Base-by-base conservation (phyloP, 441 rosid species). In the Sinapis alba region DNA sequence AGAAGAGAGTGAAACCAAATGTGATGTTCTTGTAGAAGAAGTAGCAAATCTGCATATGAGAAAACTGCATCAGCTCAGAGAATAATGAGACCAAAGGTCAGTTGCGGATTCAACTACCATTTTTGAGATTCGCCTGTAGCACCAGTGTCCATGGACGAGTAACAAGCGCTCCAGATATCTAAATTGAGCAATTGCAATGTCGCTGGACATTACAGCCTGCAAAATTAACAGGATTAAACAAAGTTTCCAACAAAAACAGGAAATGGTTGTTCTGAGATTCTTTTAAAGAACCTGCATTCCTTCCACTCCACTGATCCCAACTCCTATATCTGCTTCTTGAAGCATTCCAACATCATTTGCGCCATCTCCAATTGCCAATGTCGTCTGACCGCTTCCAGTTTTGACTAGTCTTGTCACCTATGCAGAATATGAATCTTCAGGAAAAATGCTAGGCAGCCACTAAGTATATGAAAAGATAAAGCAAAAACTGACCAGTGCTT, bases 291-390 rank as follows among this genome's bases (percentile, higher is more conserved):
- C 99, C 93, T 96, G 99, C 94, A 89, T 87, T 78, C 92, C 94
- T 86, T 89, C 94, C 28, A 86, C 89, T 7, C 92, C 94, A 30
- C 94, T 89, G 47, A 89, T 89, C 43, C 94, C 94, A 61, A 89
- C 78, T 62, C 94, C 94, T 38, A 89, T 84, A 79, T 89, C 94
- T 19, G 94, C 94, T 79, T 89, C 92, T 71, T 89, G 94, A 53
- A 89, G 92, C 94, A 89, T 89, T 79, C 94, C 92, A 27, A 89
- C 94, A 78, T 89, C 94, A 76, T 89, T 89, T 56, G 90, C 94
- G 9, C 94, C 94, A 75, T 89, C 94, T 23, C 94, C 94, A 47
- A 89, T 86, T 8, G 94, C 94, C 59, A 89, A 71, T 8, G 94
- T 89, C 15, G 89, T 86, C 70, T 79, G 84, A 71, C 85, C 80